phyloP scores from a whole-genome alignment of 306 rosid species.

The Prunus fruticosa region DNA sequence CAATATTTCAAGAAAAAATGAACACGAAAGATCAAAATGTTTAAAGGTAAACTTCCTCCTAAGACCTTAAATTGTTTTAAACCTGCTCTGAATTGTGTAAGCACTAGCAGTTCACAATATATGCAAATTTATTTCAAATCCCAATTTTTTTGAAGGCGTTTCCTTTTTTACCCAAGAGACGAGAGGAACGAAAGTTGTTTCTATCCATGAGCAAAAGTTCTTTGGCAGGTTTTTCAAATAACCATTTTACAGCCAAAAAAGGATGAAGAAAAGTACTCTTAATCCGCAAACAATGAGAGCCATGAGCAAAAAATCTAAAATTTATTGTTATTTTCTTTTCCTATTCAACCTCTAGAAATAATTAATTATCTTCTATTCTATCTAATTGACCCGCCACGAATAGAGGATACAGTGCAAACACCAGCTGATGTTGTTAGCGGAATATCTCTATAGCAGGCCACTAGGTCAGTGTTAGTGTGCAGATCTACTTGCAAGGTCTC shows the following conservation, averaged over 20 bases:
- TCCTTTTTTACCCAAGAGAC: background rate
- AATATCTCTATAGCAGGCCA: constrained; percentile 72
- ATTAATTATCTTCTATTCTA: constrained; percentile 21
- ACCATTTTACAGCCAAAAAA: background rate
- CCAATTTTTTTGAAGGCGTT: background rate
- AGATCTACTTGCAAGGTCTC: constrained; percentile 89
- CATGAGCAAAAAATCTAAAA: background rate
- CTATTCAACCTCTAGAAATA: background rate
- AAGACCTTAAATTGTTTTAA: too few species aligned
- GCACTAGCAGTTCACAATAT: too few species aligned
- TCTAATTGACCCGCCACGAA: constrained; percentile 57
- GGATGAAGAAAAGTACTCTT: background rate
- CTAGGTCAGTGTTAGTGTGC: constrained; percentile 41
- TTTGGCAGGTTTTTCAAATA: background rate
- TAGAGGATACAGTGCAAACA: constrained; percentile 71
- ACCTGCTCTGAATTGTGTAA: too few species aligned
- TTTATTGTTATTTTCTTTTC: background rate
- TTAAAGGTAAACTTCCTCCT: too few species aligned
- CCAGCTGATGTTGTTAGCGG: constrained; percentile 86
- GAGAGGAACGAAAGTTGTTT: background rate
- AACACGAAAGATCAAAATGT: too few species aligned
- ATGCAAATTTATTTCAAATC: background rate
- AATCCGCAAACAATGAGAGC: background rate
- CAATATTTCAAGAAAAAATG: too few species aligned
- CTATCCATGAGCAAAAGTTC: background rate